A percentile compares a stretch with the other conserved stretches of the same genome.
phyloP scores from a whole-genome alignment of 2,329 filamentous ascomycete species.

The Chaetomiaceae sp. region DNA sequence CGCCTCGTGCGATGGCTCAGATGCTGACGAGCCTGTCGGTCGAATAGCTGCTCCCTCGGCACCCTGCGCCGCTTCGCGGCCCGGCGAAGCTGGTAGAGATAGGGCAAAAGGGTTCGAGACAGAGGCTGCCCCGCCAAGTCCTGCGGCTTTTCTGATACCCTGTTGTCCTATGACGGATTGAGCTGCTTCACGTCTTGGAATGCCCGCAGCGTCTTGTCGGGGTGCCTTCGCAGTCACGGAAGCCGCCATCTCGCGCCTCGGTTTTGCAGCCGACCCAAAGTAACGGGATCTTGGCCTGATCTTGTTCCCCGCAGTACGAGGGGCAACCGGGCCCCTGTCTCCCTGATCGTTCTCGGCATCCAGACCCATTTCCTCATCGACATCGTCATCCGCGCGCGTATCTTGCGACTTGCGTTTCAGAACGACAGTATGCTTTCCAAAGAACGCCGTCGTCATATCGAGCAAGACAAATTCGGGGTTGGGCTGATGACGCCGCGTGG shows the following conservation, averaged over 20 bases:
- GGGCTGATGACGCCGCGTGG: constrained; percentile 4
- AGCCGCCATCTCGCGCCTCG: constrained; percentile 5
- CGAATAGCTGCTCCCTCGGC: constrained; percentile 6
- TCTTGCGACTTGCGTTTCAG: constrained; percentile 5
- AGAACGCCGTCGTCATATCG: constrained; percentile 14
- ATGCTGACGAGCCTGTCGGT: constrained; percentile 3
- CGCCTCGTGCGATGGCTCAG: constrained; percentile 7
- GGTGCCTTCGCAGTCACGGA: constrained; percentile 4
- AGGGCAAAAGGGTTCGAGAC: constrained; percentile 2
- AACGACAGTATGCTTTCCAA: constrained; percentile 12
- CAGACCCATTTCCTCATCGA: constrained; percentile 1
- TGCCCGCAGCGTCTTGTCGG: constrained; percentile 6
- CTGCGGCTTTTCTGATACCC: constrained; percentile 7
- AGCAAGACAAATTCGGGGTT: constrained; percentile 15
- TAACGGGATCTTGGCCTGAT: constrained; percentile 10
- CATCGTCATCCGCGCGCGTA: neutral
- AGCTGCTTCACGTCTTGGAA: constrained; percentile 13
- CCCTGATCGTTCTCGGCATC: constrained; percentile 3
- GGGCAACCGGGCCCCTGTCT: constrained; percentile 3
- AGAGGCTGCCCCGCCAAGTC: constrained; percentile 2
- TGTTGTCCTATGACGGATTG: constrained; percentile 13
- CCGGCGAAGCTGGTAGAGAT: neutral
- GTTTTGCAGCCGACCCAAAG: constrained; percentile 6
- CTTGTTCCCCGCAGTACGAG: constrained; percentile 7
- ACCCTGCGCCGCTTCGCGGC: constrained; percentile 4